Base-by-base conservation (phyloP, 2,329 filamentous ascomycete species). In the Colletotrichum falcatum region DNA sequence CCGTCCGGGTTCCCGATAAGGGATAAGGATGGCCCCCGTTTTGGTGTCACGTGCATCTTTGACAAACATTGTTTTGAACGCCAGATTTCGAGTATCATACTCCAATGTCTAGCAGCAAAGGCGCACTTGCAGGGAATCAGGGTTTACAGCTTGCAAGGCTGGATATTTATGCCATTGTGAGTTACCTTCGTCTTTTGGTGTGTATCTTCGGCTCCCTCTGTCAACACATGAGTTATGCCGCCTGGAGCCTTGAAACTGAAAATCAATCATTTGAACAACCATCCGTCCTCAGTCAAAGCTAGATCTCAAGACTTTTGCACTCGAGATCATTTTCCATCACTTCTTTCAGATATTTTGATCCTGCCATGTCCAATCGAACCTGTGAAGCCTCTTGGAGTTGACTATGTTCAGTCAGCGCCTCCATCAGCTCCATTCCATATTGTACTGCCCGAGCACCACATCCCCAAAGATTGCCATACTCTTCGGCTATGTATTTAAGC, bases 1-100 rank as follows among this genome's bases (percentile, higher is more conserved):
- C 16, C 58, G 37, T 30, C 11, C 28, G 11, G 49, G 26, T 0
- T 12, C 49, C 33, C 46, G 58, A 67, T 63, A 67, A 67, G 58
- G 30, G 39, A 67, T 56, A 37, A 33, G 1, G 7, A 11, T 37
- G 9, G 35, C 30, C 2, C 2, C 42, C 20, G 9, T 5, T 1
- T 14, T 8, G 7, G 8, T 26, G 16, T 59, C 55, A 59, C 55
- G 55, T 59, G 55, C 9, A 6, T 2, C 23, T 30, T 9, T 3
- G 5, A 2, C 23, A 20, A 14, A n/a, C 18, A 4, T 37, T 26
- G 8, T 8, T 37, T 55, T 3, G 4, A 58, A 16, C 20, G 39
- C 37, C 37, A 39, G 12, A 16, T 39, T 39, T 5, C 37, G 7
- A 39, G 37, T 3, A 39, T 3, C 12, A 39, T 16, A n/a, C n/a